Evolutionary conservation across 2,329 filamentous ascomycete genomes (phyloP).

Genomic region (Gremmenia infestans): DNA sequence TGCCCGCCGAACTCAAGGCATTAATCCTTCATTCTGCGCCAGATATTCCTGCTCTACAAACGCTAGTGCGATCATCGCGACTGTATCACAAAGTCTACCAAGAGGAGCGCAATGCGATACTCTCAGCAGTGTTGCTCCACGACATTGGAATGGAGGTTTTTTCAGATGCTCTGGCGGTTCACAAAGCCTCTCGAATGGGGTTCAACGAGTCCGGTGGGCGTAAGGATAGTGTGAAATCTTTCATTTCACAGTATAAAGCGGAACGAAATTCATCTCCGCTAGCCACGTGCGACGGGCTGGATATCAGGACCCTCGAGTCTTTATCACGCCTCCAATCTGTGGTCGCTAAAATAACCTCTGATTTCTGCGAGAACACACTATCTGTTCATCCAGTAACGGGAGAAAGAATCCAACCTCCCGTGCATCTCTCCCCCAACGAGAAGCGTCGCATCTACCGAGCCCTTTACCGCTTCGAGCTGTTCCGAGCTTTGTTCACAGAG

Average conservation of each 20-base stretch:
- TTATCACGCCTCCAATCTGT: conserved; percentile 1
- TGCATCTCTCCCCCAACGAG: neutral
- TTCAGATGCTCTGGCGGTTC: neutral
- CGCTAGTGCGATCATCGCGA: conserved; percentile 8
- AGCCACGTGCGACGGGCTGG: neutral
- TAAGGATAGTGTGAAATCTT: conserved; percentile 1
- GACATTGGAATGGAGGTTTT: neutral
- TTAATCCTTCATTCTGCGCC: conserved; percentile 1
- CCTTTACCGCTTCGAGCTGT: conserved; percentile 8
- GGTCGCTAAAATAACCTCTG: neutral
- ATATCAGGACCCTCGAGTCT: conserved; percentile 4
- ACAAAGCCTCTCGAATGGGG: conserved; percentile 2
- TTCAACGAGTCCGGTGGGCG: neutral
- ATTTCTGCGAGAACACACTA: conserved; percentile 3
- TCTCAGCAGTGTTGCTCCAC: conserved; percentile 1
- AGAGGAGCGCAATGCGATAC: neutral
- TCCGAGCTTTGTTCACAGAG: neutral
- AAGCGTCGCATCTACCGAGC: conserved; percentile 5
- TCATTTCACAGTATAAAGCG: conserved; percentile 1
- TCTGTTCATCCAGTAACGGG: conserved; percentile 3
- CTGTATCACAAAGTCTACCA: conserved; percentile 5
- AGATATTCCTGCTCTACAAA: conserved; percentile 1
- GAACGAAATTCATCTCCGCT: neutral
- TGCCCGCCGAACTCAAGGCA: conserved; percentile 5
- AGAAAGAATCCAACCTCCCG: neutral